Evolutionary conservation across 768 basidiomycete species (phyloP).

Genomic region (Cubamyces sp.): DNA sequence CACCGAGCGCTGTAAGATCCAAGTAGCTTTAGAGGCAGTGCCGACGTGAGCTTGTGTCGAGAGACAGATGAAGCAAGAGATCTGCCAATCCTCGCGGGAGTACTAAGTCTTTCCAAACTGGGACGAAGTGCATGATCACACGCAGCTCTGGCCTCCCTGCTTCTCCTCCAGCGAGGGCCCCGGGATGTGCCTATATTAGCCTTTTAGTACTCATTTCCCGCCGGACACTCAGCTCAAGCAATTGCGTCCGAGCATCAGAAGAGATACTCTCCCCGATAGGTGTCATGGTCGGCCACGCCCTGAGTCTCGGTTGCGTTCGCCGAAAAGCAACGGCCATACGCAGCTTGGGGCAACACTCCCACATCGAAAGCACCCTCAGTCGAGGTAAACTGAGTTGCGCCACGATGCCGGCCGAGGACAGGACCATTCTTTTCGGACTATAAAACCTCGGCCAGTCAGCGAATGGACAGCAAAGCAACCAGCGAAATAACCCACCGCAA

Average conservation of each 20-base stretch:
- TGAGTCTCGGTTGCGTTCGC: constrained; percentile 3
- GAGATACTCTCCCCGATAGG: constrained; percentile 12
- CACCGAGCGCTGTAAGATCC: neutral
- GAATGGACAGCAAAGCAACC: neutral
- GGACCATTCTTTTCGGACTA: constrained; percentile 6
- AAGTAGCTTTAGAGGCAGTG: neutral
- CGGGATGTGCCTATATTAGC: constrained; percentile 24
- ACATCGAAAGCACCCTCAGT: constrained; percentile 19
- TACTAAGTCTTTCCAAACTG: constrained; percentile 5
- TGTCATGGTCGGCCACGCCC: neutral
- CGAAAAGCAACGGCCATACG: constrained; percentile 14
- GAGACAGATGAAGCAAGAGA: neutral
- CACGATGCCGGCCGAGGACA: constrained; percentile 10
- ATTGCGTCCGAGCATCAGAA: neutral
- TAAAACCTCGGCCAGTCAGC: constrained; percentile 9
- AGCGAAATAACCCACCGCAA: neutral
- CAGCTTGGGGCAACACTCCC: constrained; percentile 15
- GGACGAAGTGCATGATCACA: neutral
- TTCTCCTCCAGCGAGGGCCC: neutral
- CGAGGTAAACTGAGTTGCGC: constrained; percentile 16
- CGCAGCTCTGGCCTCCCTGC: neutral
- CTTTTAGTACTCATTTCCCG: constrained; percentile 10
- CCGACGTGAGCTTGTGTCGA: constrained; percentile 6
- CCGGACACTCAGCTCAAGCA: neutral
- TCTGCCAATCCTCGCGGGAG: constrained; percentile 11